Evolutionary conservation across 2,329 filamentous ascomycete genomes (phyloP).

Genomic region (Zasmidium cellare): DNA sequence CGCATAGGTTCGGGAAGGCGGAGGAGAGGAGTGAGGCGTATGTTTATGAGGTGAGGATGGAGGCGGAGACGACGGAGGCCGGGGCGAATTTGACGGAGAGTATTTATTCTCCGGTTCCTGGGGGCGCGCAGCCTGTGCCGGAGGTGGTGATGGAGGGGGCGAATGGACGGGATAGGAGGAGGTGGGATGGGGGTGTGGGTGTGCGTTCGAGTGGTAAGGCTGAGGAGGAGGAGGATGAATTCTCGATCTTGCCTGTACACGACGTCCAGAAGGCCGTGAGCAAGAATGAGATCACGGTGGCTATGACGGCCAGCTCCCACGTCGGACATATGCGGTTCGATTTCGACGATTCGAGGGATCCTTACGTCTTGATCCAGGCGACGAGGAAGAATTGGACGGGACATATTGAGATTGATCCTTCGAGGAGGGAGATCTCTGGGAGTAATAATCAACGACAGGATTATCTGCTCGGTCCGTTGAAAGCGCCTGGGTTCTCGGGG

Average conservation of each 20-base stretch:
- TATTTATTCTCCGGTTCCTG: conserved; percentile 41
- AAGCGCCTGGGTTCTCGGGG: conserved; percentile 43
- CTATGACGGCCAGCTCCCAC: conserved; percentile 47
- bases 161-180: conserved; percentile 39
- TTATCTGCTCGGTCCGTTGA: conserved; percentile 46
- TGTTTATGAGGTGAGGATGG: conserved; percentile 47
- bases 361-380: conserved; percentile 47
- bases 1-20: conserved; percentile 43
- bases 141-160: conserved; percentile 41
- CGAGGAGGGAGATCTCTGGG: conserved; percentile 42
- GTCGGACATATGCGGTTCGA: conserved; percentile 45
- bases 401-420: conserved; percentile 40
- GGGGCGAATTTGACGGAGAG: conserved; percentile 34
- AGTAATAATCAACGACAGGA: conserved; percentile 51
- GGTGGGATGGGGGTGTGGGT: conserved; percentile 25
- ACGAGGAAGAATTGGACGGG: conserved; percentile 51
- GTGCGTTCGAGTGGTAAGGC: too few relatives aligned
- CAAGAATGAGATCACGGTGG: conserved; percentile 26
- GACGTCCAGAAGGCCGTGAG: neutral
- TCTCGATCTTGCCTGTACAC: neutral
- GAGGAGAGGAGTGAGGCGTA: conserved; percentile 48
- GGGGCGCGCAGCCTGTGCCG: conserved; percentile 42
- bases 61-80: conserved; percentile 35
- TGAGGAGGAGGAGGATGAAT: neutral
- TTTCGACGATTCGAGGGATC: conserved; percentile 31